Conservation (phyloP, 805 yeast genomes). For the Candida golubevii region DNA sequence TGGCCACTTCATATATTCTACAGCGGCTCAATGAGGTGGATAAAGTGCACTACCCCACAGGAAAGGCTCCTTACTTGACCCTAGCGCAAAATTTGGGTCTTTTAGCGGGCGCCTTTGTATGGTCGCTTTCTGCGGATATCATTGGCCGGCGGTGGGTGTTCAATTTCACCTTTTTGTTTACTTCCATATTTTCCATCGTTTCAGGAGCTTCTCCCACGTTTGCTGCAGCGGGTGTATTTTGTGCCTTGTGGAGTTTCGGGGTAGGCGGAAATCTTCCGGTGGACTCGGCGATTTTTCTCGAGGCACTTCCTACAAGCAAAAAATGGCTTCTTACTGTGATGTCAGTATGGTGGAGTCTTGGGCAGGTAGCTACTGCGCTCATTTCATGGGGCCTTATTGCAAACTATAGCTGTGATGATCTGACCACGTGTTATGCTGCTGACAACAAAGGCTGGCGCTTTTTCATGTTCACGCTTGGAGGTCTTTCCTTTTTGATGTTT, state of each 20-base stretch:
- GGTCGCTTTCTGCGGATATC: conserved; percentile 22
- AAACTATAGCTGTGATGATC: conserved; percentile 11
- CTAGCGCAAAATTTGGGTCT: conserved; percentile 33
- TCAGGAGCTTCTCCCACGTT: conserved; percentile 23
- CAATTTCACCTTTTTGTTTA: conserved; percentile 22
- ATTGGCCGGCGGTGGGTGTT: conserved; percentile 27
- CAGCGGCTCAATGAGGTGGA: conserved; percentile 28
- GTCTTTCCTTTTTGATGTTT: conserved; percentile 41
- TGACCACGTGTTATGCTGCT: conserved; percentile 34
- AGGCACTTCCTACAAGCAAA: conserved; percentile 21
- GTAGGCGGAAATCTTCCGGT: conserved; percentile 26
- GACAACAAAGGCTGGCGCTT: conserved; percentile 63
- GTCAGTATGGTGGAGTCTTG: conserved; percentile 31
- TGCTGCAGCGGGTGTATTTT: conserved; percentile 19
- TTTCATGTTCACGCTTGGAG: conserved; percentile 44
- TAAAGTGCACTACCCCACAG: conserved; percentile 34
- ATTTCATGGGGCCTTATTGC: conserved; percentile 16
- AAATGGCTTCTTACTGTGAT: conserved; percentile 23
- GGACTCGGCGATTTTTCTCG: conserved; percentile 24
- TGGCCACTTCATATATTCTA: conserved; percentile 31
- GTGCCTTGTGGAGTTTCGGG: conserved; percentile 25
- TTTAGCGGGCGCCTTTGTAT: conserved; percentile 22
- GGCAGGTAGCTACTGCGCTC: conserved; percentile 18
- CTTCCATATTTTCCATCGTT: conserved; percentile 21
- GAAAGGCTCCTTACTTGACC: conserved; percentile 33